Evolutionary conservation across 495 filamentous ascomycete species (phyloP).

Genomic region (Penicillium atrosanguineum): DNA sequence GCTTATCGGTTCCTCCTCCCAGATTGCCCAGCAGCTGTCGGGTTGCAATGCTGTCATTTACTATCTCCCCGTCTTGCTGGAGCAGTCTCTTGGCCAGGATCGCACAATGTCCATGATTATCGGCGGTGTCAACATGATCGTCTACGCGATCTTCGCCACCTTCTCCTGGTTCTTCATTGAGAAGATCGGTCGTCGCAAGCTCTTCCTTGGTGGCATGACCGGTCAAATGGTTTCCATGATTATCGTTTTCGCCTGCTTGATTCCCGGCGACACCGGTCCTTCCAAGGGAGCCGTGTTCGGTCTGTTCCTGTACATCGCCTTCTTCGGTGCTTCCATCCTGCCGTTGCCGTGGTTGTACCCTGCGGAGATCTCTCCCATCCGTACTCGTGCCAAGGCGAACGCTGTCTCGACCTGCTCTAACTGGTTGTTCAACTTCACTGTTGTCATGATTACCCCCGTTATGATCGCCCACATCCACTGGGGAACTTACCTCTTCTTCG

Average conservation of each 20-base stretch:
- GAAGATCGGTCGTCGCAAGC: constrained; percentile 68
- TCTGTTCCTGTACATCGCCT: constrained; percentile 75
- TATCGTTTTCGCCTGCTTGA: constrained; percentile 69
- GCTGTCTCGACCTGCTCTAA: constrained; percentile 73
- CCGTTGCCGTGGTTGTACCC: constrained; percentile 56
- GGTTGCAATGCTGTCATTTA: constrained; percentile 84
- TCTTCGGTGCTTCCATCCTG: constrained; percentile 74
- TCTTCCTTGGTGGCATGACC: constrained; percentile 70
- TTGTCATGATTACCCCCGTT: constrained; percentile 79
- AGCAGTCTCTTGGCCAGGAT: constrained; percentile 58
- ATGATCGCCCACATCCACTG: constrained; percentile 67
- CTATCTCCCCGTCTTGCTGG: constrained; percentile 76
- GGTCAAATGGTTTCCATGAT: constrained; percentile 72
- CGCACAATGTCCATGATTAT: constrained; percentile 69
- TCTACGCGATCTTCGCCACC: constrained; percentile 75
- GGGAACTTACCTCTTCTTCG: constrained; percentile 81
- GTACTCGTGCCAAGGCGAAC: constrained; percentile 72
- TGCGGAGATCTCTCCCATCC: constrained; percentile 72
- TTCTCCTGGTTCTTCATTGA: constrained; percentile 86
- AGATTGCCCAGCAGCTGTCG: constrained; percentile 79
- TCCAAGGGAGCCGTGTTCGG: constrained; percentile 73
- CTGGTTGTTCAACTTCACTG: constrained; percentile 79
- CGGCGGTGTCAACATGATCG: constrained; percentile 80
- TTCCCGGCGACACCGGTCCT: constrained; percentile 50
- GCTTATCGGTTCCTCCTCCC: constrained; percentile 56